Base-by-base conservation (phyloP, 345 rosid species). In the Eucalyptus pauciflora region DNA sequence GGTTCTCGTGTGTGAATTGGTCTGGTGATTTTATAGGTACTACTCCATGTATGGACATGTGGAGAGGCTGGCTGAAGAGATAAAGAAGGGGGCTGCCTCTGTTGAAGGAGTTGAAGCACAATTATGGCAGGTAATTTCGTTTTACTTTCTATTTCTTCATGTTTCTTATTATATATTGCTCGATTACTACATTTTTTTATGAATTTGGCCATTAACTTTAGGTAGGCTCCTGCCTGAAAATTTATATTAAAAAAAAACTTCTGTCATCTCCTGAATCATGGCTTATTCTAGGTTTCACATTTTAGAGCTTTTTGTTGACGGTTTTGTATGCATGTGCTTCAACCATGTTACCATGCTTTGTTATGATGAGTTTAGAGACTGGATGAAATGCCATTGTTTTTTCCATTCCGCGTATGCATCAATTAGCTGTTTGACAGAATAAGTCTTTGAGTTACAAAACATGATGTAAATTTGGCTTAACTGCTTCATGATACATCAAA, bases 31-130 rank as follows among this genome's bases (percentile, higher is more conserved):
- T 50, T 25, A 58, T 92, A 97, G 99, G 93, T 97, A 96, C 94
- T 96, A 97, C 93, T 96, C 99, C 91, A 97, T 96, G 99, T 96
- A 97, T 71, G 99, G 99, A 48, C 99, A 97, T 90, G 99, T 97
- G 43, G 97, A 95, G 95, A 96, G 91, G 92, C 92, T 97, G 90
- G 99, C 99, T 46, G 98, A 97, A 92, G 98, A 96, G 91, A 96
- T 97, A 86, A 93, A 93, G 95, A 96, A 96, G 92, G 99, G 99
- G 12, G 97, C 99, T 93, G 94, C 96, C 88, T 96, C 99, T 88
- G 96, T 97, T 90, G 99, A 96, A 93, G 99, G 99, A 79, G 99
- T 97, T 92, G 99, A 97, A 91, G 98, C 97, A 93, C 94, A 93
- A 92, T 87, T 97, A 88, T 96, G 99, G 99, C 99, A 96, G 99